Percentiles rank a stretch among this genome's conserved stretches.
These are phyloP conservation scores for Kalanchoe fedtschenkoi DNA, from an alignment of 164 flowering plant genomes.

Conservation along the genomic window DNA sequence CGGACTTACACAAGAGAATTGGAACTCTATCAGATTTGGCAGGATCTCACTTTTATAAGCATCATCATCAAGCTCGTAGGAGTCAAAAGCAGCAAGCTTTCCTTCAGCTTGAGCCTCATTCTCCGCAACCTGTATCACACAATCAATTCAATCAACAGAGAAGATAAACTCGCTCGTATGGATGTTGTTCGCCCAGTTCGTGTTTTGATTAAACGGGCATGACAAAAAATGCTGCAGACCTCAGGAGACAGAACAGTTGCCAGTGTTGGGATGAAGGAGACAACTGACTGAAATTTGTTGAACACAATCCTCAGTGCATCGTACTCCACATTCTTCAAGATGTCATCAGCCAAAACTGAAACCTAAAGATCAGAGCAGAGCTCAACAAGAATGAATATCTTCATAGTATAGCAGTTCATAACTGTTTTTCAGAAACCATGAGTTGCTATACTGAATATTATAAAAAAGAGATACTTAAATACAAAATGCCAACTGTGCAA, in stretches of 20 bases:
- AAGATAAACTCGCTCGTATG: not conserved
- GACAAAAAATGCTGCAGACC: conserved; percentile 21
- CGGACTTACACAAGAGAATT: conserved; percentile 84
- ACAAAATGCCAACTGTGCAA: too few species aligned
- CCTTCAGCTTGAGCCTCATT: conserved; percentile 88
- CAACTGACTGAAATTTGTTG: conserved; percentile 82
- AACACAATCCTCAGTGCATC: conserved; percentile 82
- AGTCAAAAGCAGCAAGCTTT: conserved; percentile 67
- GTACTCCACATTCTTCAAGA: conserved; percentile 83
- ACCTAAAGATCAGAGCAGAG: conserved; percentile 35
- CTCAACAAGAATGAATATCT: not conserved
- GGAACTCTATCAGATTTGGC: conserved; percentile 85
- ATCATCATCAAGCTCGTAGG: conserved; percentile 92
- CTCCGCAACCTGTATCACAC: conserved; percentile 49
- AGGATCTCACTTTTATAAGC: conserved; percentile 79
- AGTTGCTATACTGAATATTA: too few species aligned
- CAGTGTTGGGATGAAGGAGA: conserved; percentile 66
- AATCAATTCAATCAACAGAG: not conserved
- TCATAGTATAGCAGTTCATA: too few species aligned
- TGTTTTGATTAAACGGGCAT: not conserved
- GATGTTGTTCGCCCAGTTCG: not conserved
- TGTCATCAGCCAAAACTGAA: conserved; percentile 89
- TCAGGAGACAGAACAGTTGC: conserved; percentile 86
- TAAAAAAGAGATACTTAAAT: too few species aligned
- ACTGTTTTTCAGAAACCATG: too few species aligned